Base-by-base conservation (phyloP, 2,329 filamentous ascomycete genomes). In the Pyricularia sp. region DNA sequence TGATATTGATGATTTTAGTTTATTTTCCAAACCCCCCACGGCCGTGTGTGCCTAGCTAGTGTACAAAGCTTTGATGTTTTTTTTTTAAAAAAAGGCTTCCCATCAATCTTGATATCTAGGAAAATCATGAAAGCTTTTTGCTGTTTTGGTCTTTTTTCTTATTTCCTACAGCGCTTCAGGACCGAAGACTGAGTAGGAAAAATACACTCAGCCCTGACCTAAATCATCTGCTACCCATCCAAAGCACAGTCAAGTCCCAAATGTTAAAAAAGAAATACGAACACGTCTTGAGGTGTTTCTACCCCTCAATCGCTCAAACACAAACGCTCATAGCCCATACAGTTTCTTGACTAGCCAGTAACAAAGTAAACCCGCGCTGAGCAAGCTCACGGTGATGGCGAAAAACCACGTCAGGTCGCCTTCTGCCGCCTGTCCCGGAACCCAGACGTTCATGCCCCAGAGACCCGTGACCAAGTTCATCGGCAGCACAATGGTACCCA, bases 381-480 rank as follows among this genome's bases (percentile, higher is more conserved):
- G 69, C 64, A 98, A 79, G 0, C 92, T 92, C 1, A 83, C 91
- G 0, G 93, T 95, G 74, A 90, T 88, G 69, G 83, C 88, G 77
- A 84, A 87, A 77, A 94, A 95, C 92, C 92, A 95, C 28, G 81
- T 82, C 67, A 94, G 80, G 74, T 91, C 91, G 20, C 84, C 85
- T 72, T 96, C 93, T 70, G 89, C 82, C 64, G 94, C 90, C 78
- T 98, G 94, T 1, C 95, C 95, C 0, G 95, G 95, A 0, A 99
- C 95, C 83, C 92, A 93, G 50, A 94, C 92, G 83, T 99, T 99
- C 94, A 98, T 98, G 67, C 94, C 95, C 94, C 94, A 99, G 75
- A 98, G 88, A 73, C 95, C 95, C 2, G 95, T 98, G 75, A 99
- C 94, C 77, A 99, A 97, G 78, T 99, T 99, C 94, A 99, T 97